phyloP scores from a whole-genome alignment of 805 yeast genomes.

The Cyberlindnera veronae region DNA sequence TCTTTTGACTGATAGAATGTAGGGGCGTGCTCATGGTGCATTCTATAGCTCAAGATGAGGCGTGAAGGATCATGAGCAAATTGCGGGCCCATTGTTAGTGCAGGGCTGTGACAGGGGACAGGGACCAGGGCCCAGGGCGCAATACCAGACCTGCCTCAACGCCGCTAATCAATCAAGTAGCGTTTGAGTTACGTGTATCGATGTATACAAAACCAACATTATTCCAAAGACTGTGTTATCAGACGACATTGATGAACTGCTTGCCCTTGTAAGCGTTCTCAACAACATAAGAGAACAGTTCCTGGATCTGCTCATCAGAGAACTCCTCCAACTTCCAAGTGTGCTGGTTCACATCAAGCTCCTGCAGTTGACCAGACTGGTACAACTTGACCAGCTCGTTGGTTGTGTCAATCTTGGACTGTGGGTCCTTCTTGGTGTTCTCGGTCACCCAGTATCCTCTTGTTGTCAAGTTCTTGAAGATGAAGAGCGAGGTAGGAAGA shows the following conservation, averaged over 20 bases:
- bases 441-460: slow-evolving; percentile 93
- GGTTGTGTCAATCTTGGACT: slow-evolving; percentile 53
- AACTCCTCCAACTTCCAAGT: slow-evolving; percentile 28
- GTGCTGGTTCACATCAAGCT: slow-evolving; percentile 34
- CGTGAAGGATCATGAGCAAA: no score
- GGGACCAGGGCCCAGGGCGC: no score
- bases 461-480: slow-evolving; percentile 82
- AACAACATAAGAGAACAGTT: slow-evolving; percentile 34
- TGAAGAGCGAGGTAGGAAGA: slow-evolving; percentile 84
- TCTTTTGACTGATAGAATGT: no score
- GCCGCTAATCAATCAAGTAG: no score
- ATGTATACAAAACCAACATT: no score
- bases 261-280: slow-evolving; percentile 40
- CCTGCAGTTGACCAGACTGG: slow-evolving; percentile 49
- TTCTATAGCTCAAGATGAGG: no score
- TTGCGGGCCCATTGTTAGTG: no score
- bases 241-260: slow-evolving; percentile 38
- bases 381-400: slow-evolving; percentile 53
- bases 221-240: no score
- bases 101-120: no score
- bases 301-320: slow-evolving; percentile 36
- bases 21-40: no score
- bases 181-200: no score
- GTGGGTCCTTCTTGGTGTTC: slow-evolving; percentile 57
- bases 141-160: no score